phyloP scores from a whole-genome alignment of 257 asterid species.

The Nicotiana sylvestris region DNA sequence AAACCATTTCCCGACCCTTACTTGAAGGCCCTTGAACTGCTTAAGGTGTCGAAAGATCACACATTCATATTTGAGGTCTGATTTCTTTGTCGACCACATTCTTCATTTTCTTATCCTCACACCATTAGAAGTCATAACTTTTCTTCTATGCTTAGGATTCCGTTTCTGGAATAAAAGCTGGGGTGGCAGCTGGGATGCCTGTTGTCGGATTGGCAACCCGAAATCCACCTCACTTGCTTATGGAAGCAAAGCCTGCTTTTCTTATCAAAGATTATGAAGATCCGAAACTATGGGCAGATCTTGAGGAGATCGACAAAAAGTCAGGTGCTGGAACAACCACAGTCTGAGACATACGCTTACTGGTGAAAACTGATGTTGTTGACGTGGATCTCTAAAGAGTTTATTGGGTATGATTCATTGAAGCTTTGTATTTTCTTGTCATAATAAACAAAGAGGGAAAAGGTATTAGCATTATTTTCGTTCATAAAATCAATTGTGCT shows the following conservation, averaged over 20 bases:
- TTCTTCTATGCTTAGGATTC: conserved; percentile 60
- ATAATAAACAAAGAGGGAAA: background rate
- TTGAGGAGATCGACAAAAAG: conserved; percentile 61
- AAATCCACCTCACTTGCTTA: conserved; percentile 62
- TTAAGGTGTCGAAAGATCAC: conserved; percentile 82
- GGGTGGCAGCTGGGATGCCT: conserved; percentile 89
- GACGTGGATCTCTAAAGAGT: background rate
- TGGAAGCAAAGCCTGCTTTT: conserved; percentile 77
- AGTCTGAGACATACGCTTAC: conserved; percentile 9
- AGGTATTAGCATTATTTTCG: background rate
- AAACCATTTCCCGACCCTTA: conserved; percentile 93
- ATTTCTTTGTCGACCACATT: background rate
- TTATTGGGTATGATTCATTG: background rate
- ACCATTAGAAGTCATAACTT: background rate
- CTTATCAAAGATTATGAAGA: conserved; percentile 85
- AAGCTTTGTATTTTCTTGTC: background rate
- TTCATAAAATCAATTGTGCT: background rate
- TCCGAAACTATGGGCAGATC: conserved; percentile 71
- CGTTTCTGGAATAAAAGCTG: conserved; percentile 88
- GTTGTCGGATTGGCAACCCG: conserved; percentile 79
- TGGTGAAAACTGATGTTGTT: conserved; percentile 2
- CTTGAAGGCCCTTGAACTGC: conserved; percentile 82
- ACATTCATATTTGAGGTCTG: conserved; percentile 80
- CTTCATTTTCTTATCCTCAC: background rate
- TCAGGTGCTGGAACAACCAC: conserved; percentile 18